Evolutionary conservation across 768 basidiomycete species (phyloP).

Genomic region (Mycena capillaripes): DNA sequence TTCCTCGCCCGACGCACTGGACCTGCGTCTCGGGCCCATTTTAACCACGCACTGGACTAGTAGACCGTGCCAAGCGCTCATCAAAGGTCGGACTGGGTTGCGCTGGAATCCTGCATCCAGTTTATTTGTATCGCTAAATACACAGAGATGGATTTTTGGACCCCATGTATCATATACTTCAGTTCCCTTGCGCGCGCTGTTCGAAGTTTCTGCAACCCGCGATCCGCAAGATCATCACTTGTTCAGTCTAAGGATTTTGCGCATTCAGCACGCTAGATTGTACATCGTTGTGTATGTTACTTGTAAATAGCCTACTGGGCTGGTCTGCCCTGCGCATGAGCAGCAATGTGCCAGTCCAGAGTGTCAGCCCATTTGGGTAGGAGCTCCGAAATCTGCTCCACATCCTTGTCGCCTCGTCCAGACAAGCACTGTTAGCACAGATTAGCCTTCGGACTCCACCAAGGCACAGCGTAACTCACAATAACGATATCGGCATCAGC

Average conservation of each 20-base stretch:
- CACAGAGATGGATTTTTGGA: neutral
- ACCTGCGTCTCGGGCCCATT: constrained; percentile 1
- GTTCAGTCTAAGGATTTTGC: neutral
- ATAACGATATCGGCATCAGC: constrained; percentile 92
- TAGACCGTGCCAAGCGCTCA: constrained; percentile 15
- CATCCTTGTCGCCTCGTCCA: constrained; percentile 98
- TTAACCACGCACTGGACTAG: constrained; percentile 30
- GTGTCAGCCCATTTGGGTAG: constrained; percentile 96
- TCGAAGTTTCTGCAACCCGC: too few relatives aligned
- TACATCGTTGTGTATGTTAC: neutral
- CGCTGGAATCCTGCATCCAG: constrained; percentile 15
- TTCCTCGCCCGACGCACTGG: neutral
- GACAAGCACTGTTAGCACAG: constrained; percentile 78
- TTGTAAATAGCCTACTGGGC: neutral
- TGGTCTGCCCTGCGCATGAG: constrained; percentile 36
- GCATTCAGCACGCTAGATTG: too few relatives aligned
- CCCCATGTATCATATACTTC: neutral
- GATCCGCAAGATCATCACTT: too few relatives aligned
- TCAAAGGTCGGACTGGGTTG: constrained; percentile 24
- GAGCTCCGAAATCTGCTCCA: constrained; percentile 94
- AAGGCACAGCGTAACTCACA: constrained; percentile 63
- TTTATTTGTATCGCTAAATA: neutral
- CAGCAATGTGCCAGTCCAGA: constrained; percentile 91
- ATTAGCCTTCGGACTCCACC: constrained; percentile 12
- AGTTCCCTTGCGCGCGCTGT: too few relatives aligned